Evolutionary conservation across 1,139 yeast genomes (phyloP).

Genomic region (Saccharomyces hybrid): DNA sequence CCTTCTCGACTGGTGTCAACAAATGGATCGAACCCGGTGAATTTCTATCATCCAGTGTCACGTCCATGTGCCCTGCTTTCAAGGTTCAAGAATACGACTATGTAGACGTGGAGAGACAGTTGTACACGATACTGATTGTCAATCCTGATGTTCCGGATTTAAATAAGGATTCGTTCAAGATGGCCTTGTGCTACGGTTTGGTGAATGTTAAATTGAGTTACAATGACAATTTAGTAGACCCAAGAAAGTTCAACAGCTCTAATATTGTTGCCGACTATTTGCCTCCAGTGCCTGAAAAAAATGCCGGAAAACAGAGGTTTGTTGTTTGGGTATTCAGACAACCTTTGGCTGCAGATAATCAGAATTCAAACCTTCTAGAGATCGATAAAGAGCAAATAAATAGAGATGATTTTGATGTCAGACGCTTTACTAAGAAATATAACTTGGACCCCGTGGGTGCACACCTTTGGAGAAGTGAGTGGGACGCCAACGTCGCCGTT

Average conservation of each 20-base stretch:
- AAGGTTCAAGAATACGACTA: slow-evolving; percentile 67
- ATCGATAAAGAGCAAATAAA: slow-evolving; percentile 16
- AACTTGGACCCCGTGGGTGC: slow-evolving; percentile 76
- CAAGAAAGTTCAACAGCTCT: slow-evolving; percentile 38
- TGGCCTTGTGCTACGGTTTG: slow-evolving; percentile 75
- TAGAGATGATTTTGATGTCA: slow-evolving; percentile 58
- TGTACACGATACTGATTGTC: slow-evolving; percentile 71
- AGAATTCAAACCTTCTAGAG: slow-evolving; percentile 13
- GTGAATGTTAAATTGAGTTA: slow-evolving; percentile 58
- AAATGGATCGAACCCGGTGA: slow-evolving; percentile 77
- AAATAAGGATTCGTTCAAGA: slow-evolving; percentile 55
- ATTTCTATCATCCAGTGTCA: slow-evolving; percentile 63
- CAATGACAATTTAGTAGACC: slow-evolving; percentile 51
- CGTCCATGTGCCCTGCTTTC: slow-evolving; percentile 66
- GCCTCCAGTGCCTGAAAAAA: slow-evolving; percentile 89
- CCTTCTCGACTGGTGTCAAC: slow-evolving; percentile 54
- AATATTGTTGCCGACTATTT: slow-evolving; percentile 42
- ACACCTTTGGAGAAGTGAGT: slow-evolving; percentile 80
- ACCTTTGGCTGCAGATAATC: slow-evolving; percentile 9
- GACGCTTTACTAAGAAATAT: slow-evolving; percentile 52
- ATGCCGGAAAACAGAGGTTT: slow-evolving; percentile 73
- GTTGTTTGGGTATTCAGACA: slow-evolving; percentile 91
- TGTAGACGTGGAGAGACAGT: slow-evolving; percentile 35
- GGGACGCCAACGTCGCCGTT: slow-evolving; percentile 65
- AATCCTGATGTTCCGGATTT: slow-evolving; percentile 91